These are phyloP conservation scores for Cercophora sp. DNA, from an alignment of 495 filamentous ascomycete genomes.

Conservation along the genomic window DNA sequence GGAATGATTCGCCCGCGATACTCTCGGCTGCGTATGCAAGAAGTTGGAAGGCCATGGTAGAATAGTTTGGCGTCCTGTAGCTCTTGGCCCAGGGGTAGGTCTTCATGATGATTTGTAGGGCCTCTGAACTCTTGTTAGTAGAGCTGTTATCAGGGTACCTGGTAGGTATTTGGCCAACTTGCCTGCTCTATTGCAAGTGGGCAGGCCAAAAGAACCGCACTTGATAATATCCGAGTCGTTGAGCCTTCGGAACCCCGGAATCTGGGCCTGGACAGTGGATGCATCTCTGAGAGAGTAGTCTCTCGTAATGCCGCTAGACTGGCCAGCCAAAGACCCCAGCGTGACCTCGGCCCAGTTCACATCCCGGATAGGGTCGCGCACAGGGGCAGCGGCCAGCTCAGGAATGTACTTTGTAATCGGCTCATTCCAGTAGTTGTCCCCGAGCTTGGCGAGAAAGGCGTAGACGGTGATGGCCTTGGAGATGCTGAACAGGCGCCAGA, in stretches of 20 bases:
- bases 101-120: conserved; percentile 5
- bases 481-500: conserved; percentile 20
- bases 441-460: conserved; percentile 14
- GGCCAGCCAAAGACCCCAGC: conserved; percentile 11
- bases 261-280: conserved; percentile 4
- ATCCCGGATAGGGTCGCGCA: conserved; percentile 3
- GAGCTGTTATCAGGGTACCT: not conserved
- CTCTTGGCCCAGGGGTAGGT: conserved; percentile 5
- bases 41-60: conserved; percentile 15
- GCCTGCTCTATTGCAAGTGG: conserved; percentile 12
- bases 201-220: conserved; percentile 6
- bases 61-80: conserved; percentile 11
- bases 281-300: conserved; percentile 9
- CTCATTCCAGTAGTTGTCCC: conserved; percentile 19
- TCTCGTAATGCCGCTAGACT: conserved; percentile 6
- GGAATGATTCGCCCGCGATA: conserved; percentile 11
- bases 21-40: conserved; percentile 15
- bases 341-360: conserved; percentile 15
- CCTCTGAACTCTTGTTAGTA: conserved; percentile 5
- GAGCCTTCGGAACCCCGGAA: conserved; percentile 5
- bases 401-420: conserved; percentile 19
- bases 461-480: conserved; percentile 23
- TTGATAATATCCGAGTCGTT: conserved; percentile 9
- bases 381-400: conserved; percentile 14
- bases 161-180: not conserved